phyloP scores from a whole-genome alignment of 73 alveolate species.

The Diophrys appendiculata region DNA sequence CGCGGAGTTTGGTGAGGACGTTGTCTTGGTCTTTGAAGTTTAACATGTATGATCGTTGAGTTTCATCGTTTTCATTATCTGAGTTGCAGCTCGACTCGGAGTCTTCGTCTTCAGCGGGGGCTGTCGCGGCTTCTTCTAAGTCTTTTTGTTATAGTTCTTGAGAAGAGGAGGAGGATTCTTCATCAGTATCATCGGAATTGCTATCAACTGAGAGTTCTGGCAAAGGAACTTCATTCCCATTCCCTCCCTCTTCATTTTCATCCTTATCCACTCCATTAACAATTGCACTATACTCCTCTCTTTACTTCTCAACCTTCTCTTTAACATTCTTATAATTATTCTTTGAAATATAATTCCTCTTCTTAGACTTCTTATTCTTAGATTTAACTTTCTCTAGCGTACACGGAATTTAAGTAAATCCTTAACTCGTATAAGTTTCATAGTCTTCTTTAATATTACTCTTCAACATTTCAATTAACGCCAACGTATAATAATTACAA shows the following conservation, averaged over 20 bases:
- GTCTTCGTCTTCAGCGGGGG: conserved; percentile 18
- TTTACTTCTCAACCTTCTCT: not conserved
- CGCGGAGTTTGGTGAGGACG: not conserved
- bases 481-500: conserved; percentile 38
- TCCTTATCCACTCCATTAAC: not conserved
- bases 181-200: conserved; percentile 24
- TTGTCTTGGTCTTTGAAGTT: not conserved
- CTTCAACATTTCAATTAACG: conserved; percentile 58
- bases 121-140: conserved; percentile 22
- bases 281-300: not conserved
- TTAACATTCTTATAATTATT: not conserved
- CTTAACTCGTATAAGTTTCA: conserved; percentile 37
- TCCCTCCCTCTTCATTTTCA: not conserved
- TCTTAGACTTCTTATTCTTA: not conserved
- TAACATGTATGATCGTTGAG: not conserved
- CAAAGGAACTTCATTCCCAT: not conserved
- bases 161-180: conserved; percentile 25
- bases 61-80: too few relatives aligned
- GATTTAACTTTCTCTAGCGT: conserved; percentile 4
- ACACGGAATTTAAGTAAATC: conserved; percentile 30
- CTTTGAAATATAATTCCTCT: not conserved
- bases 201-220: too few relatives aligned
- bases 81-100: too few relatives aligned
- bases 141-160: conserved; percentile 12
- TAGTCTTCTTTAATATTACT: conserved; percentile 52